Conservation (phyloP, 2,329 filamentous ascomycete species). For the Elsinoe arachidis region DNA sequence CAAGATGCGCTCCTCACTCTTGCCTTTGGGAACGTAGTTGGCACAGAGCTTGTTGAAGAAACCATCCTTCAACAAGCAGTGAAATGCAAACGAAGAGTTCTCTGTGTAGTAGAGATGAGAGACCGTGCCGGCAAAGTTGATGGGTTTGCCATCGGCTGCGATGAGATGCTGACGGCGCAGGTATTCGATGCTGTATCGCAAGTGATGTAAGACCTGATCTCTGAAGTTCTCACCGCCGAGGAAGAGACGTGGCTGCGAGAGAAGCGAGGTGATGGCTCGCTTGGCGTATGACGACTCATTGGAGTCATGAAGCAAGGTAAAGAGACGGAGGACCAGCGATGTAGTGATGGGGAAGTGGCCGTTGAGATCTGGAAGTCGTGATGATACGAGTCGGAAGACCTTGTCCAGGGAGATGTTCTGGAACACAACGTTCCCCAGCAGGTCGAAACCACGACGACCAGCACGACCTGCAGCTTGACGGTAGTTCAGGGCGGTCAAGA, state of each 20-base stretch:
- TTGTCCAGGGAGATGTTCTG: constrained; percentile 54
- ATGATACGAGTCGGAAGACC: constrained; percentile 61
- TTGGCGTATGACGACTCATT: constrained; percentile 54
- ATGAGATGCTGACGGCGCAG: constrained; percentile 61
- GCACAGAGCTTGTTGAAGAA: constrained; percentile 60
- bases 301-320: constrained; percentile 58
- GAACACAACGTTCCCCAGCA: constrained; percentile 75
- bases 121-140: constrained; percentile 64
- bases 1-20: constrained; percentile 39
- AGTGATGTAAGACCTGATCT: constrained; percentile 63
- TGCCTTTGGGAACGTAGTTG: constrained; percentile 40
- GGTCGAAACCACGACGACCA: constrained; percentile 70
- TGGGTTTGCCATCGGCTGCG: constrained; percentile 49
- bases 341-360: constrained; percentile 74
- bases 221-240: constrained; percentile 60
- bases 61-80: constrained; percentile 60
- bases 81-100: constrained; percentile 67
- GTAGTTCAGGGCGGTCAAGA: constrained; percentile 66
- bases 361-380: constrained; percentile 61
- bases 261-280: constrained; percentile 54
- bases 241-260: constrained; percentile 62
- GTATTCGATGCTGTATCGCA: constrained; percentile 76
- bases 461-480: constrained; percentile 69
- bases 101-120: constrained; percentile 70
- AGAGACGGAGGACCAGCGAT: constrained; percentile 59